Base-by-base conservation (phyloP, 2,329 filamentous ascomycete species). In the Ambrosiella xylebori region DNA sequence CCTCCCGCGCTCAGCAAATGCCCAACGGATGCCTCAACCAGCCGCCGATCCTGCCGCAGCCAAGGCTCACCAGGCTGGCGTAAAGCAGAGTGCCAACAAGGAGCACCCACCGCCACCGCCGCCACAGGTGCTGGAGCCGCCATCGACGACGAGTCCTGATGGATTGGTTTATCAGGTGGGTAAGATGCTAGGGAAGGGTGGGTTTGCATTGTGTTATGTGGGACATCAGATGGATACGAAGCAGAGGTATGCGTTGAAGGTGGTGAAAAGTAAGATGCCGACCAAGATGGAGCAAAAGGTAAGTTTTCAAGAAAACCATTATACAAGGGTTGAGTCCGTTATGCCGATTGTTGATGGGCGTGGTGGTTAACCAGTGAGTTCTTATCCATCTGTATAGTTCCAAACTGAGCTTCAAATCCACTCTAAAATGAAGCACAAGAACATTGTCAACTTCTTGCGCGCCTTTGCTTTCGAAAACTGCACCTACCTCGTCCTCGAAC, bases 361-460 rank as follows among this genome's bases (percentile, higher is more conserved):
- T 19, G 27, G 19, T 27, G 15, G 17, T 19, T 51, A 67, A 56
- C 68, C 19, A 27, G 3, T 27, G 19, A 63, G 6, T 7, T 11
- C n/a, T 27, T 40, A 41, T 19, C 38, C 38, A 7, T 51, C 9
- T 13, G n/a, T 47, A 53, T 15, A 83, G 80, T 84, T 85, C 65
- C 81, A 84, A 81, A 81, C 80, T 19, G 93, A 98, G 70, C 80
- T 98, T 6, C 91, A 97, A 71, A 96, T 98, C 61, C 93, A 98
- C 72, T 96, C 93, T 49, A 98, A 97, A 69, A 91, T 98, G 82
- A 83, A 84, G 59, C 93, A 98, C 67, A 86, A 86, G 57, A 95
- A 96, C 69, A 91, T 98, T 63, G 93, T 98, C 62, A 86, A 91
- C 65, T 98, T 98, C 69, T 82, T 95, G 65, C 83, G 91, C 64